Evolutionary conservation across 2,329 filamentous ascomycete species (phyloP), one percentile per base, ranked within the genome.

Genomic region (Emergomyces orientalis): DNA sequence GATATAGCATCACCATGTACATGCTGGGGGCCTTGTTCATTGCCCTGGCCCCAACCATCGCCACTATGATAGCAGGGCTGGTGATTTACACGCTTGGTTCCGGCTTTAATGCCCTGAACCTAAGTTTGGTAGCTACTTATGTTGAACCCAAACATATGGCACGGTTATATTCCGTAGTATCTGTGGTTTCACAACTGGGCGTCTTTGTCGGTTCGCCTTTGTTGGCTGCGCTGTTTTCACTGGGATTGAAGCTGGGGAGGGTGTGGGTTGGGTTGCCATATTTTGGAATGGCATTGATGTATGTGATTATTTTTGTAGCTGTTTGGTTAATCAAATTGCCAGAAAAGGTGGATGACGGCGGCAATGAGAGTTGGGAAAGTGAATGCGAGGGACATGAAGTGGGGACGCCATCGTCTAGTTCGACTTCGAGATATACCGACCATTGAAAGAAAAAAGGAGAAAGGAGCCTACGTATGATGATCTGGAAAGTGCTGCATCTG

Each of bases 211-310:
- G 79, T 3, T 80, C 79, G 30, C 74, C 80, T 3, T 67, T 78
- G 4, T 73, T 82, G 49, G 79, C 79, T 1, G 70, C 72, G 9
- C 69, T 79, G 17, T 81, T 82, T 64, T 75, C 79, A 39, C 69
- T 77, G 62, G 80, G 80, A 0, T 72, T 82, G 62, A 72, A 77
- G 13, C 62, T 80, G 8, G 80, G 79, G 1, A 75, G 75, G 3
- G 65, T 70, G 5, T 82, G 79, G 80, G 72, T 80, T 43, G 80
- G 80, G 6, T 64, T 82, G 45, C 79, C 80, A 0, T 82, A 76
- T 72, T 73, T 77, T 68, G 73, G 76, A 63, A 75, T 74, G 2
- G 71, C 73, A 32, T 63, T 69, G 1, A 63, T 75, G 25, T 76
- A 77, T 65, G 65, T 60, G 14, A 22, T 65, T 27, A 52, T 66